Base-by-base conservation (phyloP, 306 rosid species). In the Rosa multiflora region DNA sequence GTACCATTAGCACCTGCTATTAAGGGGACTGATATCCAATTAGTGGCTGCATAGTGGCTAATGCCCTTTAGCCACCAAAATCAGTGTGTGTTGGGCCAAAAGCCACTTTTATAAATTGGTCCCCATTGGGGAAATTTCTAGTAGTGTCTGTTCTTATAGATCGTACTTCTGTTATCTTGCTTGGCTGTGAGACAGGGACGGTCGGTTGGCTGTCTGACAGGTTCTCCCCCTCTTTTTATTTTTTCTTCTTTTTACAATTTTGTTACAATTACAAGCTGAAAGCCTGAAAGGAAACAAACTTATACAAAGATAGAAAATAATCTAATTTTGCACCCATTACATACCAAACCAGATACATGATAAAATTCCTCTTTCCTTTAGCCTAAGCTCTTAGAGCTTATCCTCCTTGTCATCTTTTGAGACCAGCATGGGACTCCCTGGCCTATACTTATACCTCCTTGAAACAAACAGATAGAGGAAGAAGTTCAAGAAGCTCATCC, bases 401-500 rank as follows among this genome's bases (percentile, higher is more conserved):
- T 12, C 81, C 74, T 80, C 82, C 72, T 83, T 78, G 47, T 23
- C 83, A n/a, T 72, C 66, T 3, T 71, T 79, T 71, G 51, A 21
- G 46, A 17, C 29, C 21, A 81, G 64, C 69, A 21, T 43, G n/a
- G 71, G 72, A 9, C 61, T 84, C 59, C 82, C 81, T 80, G 91
- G 81, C 78, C 96, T 86, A 55, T 95, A 88, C 80, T 85, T 91
- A 81, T 95, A 95, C 87, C 89, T 91, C 83, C 15, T 87, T 35
- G 99, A 78, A 66, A 83, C 92, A 61, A 90, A 53, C 82, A 95
- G 29, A 78, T 95, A 95, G 67, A 88, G 12, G 0, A 6, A 82
- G 87, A 95, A 92, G 83, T 95, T 95, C 78, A 88, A 35, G 79
- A 91, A 86, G 78, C 99, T 95, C 82, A 88, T 32, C 18, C 87